A percentile compares a stretch with the other conserved stretches of the same genome.
Conservation (phyloP, 495 filamentous ascomycete species). For the Saxispiralis lemnorum region DNA sequence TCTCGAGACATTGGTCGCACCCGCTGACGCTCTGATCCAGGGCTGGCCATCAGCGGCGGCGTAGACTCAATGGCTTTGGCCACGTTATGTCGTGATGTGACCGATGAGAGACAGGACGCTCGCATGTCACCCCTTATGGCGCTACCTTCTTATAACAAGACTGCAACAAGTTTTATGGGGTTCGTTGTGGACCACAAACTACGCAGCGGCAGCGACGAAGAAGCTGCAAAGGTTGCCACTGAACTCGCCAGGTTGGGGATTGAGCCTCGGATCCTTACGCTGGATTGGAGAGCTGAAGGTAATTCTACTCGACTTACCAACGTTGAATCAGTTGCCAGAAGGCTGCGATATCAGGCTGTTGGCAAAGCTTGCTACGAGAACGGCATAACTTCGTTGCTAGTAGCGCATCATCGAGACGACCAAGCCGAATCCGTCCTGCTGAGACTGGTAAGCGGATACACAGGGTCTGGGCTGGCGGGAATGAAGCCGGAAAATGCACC, state of each 20-base stretch:
- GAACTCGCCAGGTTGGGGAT: slow-evolving; percentile 33
- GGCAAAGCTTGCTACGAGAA: slow-evolving; percentile 38
- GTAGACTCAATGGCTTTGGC: slow-evolving; percentile 94
- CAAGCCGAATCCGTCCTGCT: slow-evolving; percentile 74
- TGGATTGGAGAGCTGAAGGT: slow-evolving; percentile 26
- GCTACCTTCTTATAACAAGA: slow-evolving; percentile 1
- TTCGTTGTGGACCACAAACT: slow-evolving; percentile 68
- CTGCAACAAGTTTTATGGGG: slow-evolving; percentile 31
- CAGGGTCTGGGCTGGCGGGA: slow-evolving; percentile 47
- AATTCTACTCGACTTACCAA: slow-evolving; percentile 34
- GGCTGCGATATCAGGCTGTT: slow-evolving; percentile 51
- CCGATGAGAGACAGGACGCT: slow-evolving; percentile 1
- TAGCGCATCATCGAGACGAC: slow-evolving; percentile 76
- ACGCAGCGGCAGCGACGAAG: slow-evolving; percentile 46
- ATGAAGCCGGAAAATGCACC: slow-evolving; percentile 40
- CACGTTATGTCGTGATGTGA: slow-evolving; percentile 34
- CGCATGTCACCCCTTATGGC: slow-evolving; percentile 11
- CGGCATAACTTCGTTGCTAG: slow-evolving; percentile 38
- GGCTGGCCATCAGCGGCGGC: slow-evolving; percentile 75
- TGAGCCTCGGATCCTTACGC: slow-evolving; percentile 26
- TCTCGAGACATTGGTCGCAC: too few relatives aligned
- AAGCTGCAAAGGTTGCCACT: slow-evolving; percentile 43
- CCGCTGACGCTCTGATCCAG: slow-evolving; percentile 25
- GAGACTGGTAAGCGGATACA: slow-evolving; percentile 45
- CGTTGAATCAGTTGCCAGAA: slow-evolving; percentile 65